A percentile compares a stretch with the other conserved stretches of the same genome.
Evolutionary conservation across 257 asterid genomes (phyloP).

Genomic region (Primulina eburnea): DNA sequence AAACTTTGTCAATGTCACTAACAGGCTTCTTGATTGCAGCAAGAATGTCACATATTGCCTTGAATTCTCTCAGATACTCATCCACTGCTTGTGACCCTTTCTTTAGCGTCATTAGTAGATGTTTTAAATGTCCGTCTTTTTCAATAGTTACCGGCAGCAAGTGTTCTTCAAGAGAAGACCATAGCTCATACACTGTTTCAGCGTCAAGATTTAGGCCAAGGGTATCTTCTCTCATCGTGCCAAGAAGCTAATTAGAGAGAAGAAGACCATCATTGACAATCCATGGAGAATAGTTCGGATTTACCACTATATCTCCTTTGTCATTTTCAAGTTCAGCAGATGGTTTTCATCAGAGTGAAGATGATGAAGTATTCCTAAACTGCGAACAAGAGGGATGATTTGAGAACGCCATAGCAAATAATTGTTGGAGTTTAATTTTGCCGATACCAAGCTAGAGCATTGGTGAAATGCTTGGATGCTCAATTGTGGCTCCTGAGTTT

Average conservation of each 20-base stretch:
- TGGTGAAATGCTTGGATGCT: conserved; percentile 2
- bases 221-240: neutral
- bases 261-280: neutral
- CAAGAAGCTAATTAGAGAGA: neutral
- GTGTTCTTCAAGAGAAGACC: conserved; percentile 3
- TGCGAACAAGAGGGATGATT: neutral
- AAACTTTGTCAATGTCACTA: too few species aligned
- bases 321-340: neutral
- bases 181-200: neutral
- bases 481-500: too few species aligned
- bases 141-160: neutral
- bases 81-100: neutral
- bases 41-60: neutral
- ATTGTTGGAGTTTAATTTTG: neutral
- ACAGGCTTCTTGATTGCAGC: neutral
- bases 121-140: neutral
- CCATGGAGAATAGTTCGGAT: neutral
- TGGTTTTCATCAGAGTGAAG: neutral
- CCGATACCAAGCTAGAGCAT: neutral
- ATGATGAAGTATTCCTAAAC: conserved; percentile 2
- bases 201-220: neutral
- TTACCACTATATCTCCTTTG: neutral
- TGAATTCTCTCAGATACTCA: neutral
- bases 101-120: neutral
- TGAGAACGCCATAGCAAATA: neutral